Percentiles rank a stretch among this genome's conserved stretches.
Conservation (phyloP, 2,329 filamentous ascomycete species). For the Apiospora hydei region DNA sequence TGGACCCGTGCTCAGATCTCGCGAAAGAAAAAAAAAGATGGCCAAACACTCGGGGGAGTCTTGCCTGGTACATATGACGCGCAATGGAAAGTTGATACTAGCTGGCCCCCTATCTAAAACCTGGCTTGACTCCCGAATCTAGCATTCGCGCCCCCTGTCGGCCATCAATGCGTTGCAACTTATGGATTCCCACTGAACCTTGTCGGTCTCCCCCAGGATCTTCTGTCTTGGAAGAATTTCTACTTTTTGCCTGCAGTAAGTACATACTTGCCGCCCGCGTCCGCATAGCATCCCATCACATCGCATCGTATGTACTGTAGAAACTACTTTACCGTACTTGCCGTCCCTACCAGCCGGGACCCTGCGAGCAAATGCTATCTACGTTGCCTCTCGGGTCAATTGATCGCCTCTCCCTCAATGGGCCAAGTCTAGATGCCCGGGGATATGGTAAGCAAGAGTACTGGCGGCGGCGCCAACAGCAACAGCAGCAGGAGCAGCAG, state of each 20-base stretch:
- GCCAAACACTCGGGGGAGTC: slow-evolving; percentile 25
- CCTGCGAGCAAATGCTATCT: neutral
- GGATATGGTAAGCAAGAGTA: neutral
- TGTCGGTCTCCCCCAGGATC: slow-evolving; percentile 22
- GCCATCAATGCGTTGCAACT: slow-evolving; percentile 29
- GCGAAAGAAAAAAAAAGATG: slow-evolving; percentile 8
- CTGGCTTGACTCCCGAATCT: slow-evolving; percentile 25
- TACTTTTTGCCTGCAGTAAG: neutral
- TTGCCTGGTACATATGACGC: slow-evolving; percentile 23
- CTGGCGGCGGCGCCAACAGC: neutral
- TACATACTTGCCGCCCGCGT: neutral
- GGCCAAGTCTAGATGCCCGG: neutral
- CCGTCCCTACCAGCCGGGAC: slow-evolving; percentile 1
- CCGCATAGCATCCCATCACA: neutral
- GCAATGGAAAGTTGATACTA: slow-evolving; percentile 7
- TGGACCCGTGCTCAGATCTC: slow-evolving; percentile 23
- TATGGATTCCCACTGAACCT: slow-evolving; percentile 25
- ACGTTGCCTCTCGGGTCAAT: neutral
- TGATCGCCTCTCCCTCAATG: neutral
- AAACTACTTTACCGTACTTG: slow-evolving; percentile 1
- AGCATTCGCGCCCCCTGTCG: slow-evolving; percentile 27
- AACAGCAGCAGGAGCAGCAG: neutral
- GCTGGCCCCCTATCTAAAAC: slow-evolving; percentile 23
- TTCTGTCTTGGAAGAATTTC: slow-evolving; percentile 19
- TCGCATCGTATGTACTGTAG: neutral